Percentiles rank a stretch among this genome's conserved stretches.
These are phyloP conservation scores for Eutypa lata DNA, from an alignment of 2,329 filamentous ascomycete genomes.

Conservation along the genomic window DNA sequence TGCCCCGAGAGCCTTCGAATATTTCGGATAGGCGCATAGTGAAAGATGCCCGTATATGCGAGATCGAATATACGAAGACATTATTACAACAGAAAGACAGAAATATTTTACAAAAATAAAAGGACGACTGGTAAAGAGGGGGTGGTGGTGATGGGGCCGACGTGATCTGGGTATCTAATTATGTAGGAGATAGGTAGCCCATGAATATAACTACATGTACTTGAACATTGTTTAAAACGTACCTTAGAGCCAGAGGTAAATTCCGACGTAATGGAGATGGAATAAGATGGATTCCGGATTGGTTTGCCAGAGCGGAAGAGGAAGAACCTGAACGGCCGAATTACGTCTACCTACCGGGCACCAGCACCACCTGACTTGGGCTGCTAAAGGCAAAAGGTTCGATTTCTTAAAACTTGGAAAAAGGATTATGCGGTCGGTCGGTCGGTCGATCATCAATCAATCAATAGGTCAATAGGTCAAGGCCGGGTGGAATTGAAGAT, in stretches of 20 bases:
- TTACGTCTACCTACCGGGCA: neutral
- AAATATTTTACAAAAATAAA: too few species aligned
- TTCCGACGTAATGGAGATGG: conserved; percentile 22
- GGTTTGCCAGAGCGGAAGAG: conserved; percentile 23
- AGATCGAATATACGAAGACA: too few species aligned
- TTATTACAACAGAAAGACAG: too few species aligned
- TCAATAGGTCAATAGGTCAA: neutral
- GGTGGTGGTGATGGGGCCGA: too few species aligned
- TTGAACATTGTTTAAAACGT: too few species aligned
- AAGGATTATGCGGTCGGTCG: neutral
- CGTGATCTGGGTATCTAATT: too few species aligned
- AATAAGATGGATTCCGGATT: conserved; percentile 23
- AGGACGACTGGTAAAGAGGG: too few species aligned
- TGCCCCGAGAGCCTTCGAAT: neutral
- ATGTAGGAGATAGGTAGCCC: too few species aligned
- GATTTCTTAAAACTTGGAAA: neutral
- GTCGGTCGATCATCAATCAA: neutral
- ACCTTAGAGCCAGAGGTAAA: neutral
- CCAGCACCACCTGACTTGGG: neutral
- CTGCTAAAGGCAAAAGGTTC: neutral
- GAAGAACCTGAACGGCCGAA: conserved; percentile 26
- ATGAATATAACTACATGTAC: too few species aligned
- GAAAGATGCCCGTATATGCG: too few species aligned
- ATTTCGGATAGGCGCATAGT: too few species aligned
- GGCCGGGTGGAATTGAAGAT: too few species aligned